These are phyloP conservation scores for Grammothele lineata DNA, from an alignment of 768 basidiomycete genomes.

Conservation along the genomic window DNA sequence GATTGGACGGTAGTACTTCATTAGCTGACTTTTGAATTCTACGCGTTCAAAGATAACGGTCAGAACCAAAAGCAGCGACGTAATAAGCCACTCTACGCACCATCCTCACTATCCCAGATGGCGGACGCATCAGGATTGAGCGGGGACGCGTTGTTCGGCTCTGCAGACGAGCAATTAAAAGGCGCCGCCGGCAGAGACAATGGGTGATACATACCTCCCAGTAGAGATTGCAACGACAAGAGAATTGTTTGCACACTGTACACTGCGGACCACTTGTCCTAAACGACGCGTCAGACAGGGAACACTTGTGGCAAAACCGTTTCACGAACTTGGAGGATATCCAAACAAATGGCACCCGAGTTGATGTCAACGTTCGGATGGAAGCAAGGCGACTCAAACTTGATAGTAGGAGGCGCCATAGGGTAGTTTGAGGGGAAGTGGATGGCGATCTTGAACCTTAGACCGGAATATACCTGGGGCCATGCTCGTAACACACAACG, in stretches of 20 bases:
- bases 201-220: constrained; percentile 60
- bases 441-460: constrained; percentile 81
- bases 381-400: constrained; percentile 86
- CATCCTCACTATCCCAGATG: constrained; percentile 71
- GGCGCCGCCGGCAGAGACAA: neutral
- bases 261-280: constrained; percentile 94
- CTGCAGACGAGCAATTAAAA: constrained; percentile 34
- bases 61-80: constrained; percentile 7
- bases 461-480: constrained; percentile 69
- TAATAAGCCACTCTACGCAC: constrained; percentile 31
- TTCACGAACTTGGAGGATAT: constrained; percentile 74
- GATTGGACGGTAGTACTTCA: constrained; percentile 66
- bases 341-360: constrained; percentile 76
- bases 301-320: no score
- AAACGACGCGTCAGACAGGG: neutral
- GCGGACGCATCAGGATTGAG: constrained; percentile 83
- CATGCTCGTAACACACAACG: no score
- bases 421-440: constrained; percentile 87
- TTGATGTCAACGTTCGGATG: constrained; percentile 87
- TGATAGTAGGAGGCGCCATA: constrained; percentile 79
- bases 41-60: constrained; percentile 7
- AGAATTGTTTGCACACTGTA: constrained; percentile 91
- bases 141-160: constrained; percentile 92
- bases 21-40: constrained; percentile 72
- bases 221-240: constrained; percentile 79